Conservation (phyloP, 164 flowering plant species). For the Vitis labrusca region DNA sequence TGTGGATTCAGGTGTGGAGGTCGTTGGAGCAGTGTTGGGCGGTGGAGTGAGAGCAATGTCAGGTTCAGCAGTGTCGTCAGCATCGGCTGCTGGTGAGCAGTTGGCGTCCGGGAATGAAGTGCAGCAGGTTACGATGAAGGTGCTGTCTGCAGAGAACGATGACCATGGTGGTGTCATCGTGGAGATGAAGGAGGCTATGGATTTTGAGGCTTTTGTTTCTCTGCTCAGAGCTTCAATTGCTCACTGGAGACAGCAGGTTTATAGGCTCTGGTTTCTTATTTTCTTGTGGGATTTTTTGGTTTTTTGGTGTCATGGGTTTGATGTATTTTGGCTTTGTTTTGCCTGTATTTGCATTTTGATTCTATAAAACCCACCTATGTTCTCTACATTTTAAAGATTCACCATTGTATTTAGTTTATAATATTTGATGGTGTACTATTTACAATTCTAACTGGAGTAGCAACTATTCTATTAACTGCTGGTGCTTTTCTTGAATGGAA, state of each 20-base stretch:
- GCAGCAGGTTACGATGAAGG: background rate
- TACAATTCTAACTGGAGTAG: no score
- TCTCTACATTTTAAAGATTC: no score
- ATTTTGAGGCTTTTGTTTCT: slow-evolving; percentile 26
- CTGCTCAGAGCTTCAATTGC: slow-evolving; percentile 36
- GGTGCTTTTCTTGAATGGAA: no score
- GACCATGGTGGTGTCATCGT: slow-evolving; percentile 46
- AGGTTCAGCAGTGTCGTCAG: slow-evolving; percentile 1
- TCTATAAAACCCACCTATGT: no score
- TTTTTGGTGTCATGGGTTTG: background rate
- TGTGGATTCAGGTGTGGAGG: no score
- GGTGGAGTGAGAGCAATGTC: slow-evolving; percentile 7
- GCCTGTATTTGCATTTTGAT: no score
- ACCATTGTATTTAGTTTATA: no score
- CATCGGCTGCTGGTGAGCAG: background rate
- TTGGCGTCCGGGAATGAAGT: background rate
- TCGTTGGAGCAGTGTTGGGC: no score
- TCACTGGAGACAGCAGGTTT: slow-evolving; percentile 43
- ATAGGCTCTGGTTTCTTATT: background rate
- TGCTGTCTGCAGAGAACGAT: slow-evolving; percentile 26
- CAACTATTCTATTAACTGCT: no score
- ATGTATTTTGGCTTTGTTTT: background rate
- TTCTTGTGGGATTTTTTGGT: background rate
- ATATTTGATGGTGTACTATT: no score
- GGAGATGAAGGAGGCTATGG: slow-evolving; percentile 38